Conservation (phyloP, 495 filamentous ascomycete genomes). For the Daldinia bambusicola region DNA sequence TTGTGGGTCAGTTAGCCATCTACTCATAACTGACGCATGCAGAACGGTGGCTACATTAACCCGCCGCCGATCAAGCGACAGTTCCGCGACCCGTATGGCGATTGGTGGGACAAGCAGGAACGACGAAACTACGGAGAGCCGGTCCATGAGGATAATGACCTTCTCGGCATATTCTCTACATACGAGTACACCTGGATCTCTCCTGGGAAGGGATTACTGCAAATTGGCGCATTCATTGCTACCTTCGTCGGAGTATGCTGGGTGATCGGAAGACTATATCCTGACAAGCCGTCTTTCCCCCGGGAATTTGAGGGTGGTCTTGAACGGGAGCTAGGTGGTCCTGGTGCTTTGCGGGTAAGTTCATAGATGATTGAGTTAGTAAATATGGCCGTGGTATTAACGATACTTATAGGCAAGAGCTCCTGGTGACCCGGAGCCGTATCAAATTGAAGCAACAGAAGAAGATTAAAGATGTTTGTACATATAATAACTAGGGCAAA, state of each 20-base stretch:
- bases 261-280: constrained; percentile 76
- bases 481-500: constrained; percentile 9
- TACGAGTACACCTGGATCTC: constrained; percentile 89
- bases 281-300: constrained; percentile 83
- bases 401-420: constrained; percentile 52
- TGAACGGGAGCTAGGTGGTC: constrained; percentile 85
- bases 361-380: constrained; percentile 22
- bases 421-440: constrained; percentile 57
- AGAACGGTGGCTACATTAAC: constrained; percentile 96
- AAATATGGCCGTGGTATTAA: constrained; percentile 11
- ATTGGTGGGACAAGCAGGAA: constrained; percentile 99
- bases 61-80: constrained; percentile 83
- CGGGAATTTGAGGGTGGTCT: constrained; percentile 85
- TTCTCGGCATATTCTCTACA: constrained; percentile 88
- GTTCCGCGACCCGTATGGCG: constrained; percentile 89
- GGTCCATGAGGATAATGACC: constrained; percentile 96
- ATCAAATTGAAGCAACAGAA: constrained; percentile 37
- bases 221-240: constrained; percentile 79
- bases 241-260: constrained; percentile 75
- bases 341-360: constrained; percentile 61
- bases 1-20: constrained; percentile 34
- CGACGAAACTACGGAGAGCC: constrained; percentile 95
- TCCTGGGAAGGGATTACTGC: constrained; percentile 74
- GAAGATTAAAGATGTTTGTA: constrained; percentile 35
- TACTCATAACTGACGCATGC: constrained; percentile 36